Evolutionary conservation across 192 early-diverging fungal species (phyloP).

Genomic region (Podochytrium sp.): DNA sequence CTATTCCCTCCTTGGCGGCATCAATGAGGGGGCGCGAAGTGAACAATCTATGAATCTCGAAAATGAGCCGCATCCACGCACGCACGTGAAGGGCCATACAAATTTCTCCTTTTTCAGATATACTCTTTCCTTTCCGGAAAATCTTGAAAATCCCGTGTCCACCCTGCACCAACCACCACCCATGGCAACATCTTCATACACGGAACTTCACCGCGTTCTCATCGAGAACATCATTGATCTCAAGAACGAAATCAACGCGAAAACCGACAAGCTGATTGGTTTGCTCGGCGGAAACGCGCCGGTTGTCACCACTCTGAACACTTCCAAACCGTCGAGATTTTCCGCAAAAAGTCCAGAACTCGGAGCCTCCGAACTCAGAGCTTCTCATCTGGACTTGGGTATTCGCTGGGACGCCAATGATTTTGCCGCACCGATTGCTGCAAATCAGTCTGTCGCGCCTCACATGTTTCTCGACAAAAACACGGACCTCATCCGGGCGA

Average conservation of each 20-base stretch:
- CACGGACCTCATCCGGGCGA: too few species aligned
- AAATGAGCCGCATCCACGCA: too few species aligned
- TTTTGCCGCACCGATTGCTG: neutral
- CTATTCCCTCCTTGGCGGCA: slow-evolving; percentile 53
- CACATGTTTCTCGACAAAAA: too few species aligned
- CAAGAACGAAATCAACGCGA: neutral
- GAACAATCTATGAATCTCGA: slow-evolving; percentile 93
- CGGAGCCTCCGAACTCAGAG: too few species aligned
- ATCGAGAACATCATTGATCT: neutral
- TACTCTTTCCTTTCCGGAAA: too few species aligned
- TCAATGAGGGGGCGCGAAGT: slow-evolving; percentile 85
- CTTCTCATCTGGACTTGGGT: slow-evolving; percentile 12
- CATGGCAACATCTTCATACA: too few species aligned
- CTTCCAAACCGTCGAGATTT: neutral
- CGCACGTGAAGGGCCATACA: too few species aligned
- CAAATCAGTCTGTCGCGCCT: neutral
- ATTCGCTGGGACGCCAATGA: slow-evolving; percentile 13
- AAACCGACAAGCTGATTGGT: slow-evolving; percentile 9
- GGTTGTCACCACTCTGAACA: neutral
- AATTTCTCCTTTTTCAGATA: too few species aligned
- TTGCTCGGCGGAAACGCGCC: neutral
- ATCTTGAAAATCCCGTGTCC: neutral
- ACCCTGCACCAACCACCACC: too few species aligned
- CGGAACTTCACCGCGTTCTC: slow-evolving; percentile 1
- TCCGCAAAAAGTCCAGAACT: neutral